These are phyloP conservation scores for Olyra latifolia DNA, from an alignment of 176 grass and related monocot genomes.

Conservation along the genomic window DNA sequence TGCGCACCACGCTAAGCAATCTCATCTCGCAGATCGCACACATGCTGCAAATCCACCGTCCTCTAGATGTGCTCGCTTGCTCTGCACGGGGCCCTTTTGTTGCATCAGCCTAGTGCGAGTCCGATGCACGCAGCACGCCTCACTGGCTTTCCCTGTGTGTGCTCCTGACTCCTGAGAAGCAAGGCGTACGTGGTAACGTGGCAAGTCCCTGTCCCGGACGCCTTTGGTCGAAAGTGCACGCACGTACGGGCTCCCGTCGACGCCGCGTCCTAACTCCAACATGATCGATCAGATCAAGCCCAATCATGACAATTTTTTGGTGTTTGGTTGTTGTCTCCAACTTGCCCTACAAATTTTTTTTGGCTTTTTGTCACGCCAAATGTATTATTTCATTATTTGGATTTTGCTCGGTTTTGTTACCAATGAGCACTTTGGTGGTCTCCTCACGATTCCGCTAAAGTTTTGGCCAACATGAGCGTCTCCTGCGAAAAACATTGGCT, in stretches of 20 bases:
- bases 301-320: too few species aligned
- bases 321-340: too few species aligned
- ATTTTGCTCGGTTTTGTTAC: too few species aligned
- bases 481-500: too few species aligned
- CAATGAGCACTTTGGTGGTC: too few species aligned
- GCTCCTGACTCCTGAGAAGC: background rate
- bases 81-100: background rate
- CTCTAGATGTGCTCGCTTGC: conserved; percentile 13
- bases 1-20: conserved; percentile 31
- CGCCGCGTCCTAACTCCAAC: background rate
- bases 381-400: too few species aligned
- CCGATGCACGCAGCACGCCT: conserved; percentile 43
- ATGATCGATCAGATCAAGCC: background rate
- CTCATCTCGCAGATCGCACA: background rate
- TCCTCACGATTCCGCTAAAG: too few species aligned
- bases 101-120: conserved; percentile 38
- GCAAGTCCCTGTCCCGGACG: conserved; percentile 18
- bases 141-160: background rate
- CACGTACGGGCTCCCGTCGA: background rate
- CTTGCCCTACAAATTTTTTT: too few species aligned
- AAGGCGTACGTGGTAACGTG: background rate
- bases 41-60: background rate
- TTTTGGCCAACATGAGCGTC: too few species aligned
- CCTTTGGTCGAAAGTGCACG: conserved; percentile 25
- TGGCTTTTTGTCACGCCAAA: too few species aligned